Base-by-base conservation (phyloP, 108 stramenopile genomes). In the Pseudonitzschia delicatissima region DNA sequence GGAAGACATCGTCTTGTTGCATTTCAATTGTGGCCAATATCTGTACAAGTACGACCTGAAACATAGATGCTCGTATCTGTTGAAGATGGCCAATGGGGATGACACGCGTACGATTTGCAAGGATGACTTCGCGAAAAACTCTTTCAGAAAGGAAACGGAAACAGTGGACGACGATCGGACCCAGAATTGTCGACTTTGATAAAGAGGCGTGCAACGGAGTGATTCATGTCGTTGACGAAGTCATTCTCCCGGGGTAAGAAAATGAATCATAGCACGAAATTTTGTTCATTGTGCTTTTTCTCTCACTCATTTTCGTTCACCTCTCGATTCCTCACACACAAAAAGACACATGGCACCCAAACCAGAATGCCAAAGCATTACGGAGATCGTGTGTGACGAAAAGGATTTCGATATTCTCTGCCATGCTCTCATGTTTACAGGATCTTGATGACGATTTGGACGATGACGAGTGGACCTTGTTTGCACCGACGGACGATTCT, bases 31-130 rank as follows among this genome's bases (percentile, higher is more conserved):
- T 5, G 17, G 42, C n/a, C 42, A 44, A 2, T 3, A 13, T 44
- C 42, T 58, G 12, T 36, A 29, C 17, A 33, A 33, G 21, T 28
- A 58, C 33, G 57, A 35, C 28, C 28, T 58, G 33, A n/a, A 34
- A 17, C 15, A 18, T n/a, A 13, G 32, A 18, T 34, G 34, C 17
- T 23, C 26, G 31, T 4, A 58, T 6, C 21, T 58, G 15, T 21
- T 58, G 26, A 13, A 0, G 13, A 58, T 58, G 57, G 57, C 57
- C 57, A 58, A 20, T 35, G 35, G 34, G n/a, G 35, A 58, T 17
- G 57, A 58, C 33, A 58, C 57, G 3, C 57, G 57, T 6, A 58
- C 57, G 17, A 21, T 58, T 6, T 58, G 57, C 33, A 44, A 44
- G 6, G 21, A 26, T 12, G 15, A 42, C 15, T 42, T 15, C 15